phyloP scores from a whole-genome alignment of 441 rosid genomes.

The Brassica balearica region DNA sequence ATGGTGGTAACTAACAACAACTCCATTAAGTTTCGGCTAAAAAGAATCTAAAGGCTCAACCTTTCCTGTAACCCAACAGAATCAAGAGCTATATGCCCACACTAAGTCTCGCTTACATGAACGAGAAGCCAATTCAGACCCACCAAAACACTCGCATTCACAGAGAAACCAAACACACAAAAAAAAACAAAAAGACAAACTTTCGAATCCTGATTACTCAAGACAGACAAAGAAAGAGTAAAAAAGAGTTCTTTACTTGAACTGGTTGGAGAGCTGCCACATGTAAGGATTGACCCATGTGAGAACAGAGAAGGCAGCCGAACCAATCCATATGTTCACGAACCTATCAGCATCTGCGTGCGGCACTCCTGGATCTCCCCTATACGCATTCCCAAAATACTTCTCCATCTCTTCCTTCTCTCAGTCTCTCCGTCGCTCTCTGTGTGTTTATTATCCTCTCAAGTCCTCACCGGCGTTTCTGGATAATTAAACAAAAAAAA shows the following conservation, averaged over 20 bases:
- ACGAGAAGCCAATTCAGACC: slow-evolving; percentile 11
- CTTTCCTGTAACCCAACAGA: not conserved
- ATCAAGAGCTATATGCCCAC: slow-evolving; percentile 1
- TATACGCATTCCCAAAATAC: slow-evolving; percentile 86
- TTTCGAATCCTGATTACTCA: not conserved
- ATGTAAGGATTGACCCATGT: slow-evolving; percentile 77
- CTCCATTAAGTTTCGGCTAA: not conserved
- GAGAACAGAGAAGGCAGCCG: slow-evolving; percentile 68
- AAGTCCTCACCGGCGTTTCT: slow-evolving; percentile 7
- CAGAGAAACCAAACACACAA: slow-evolving; percentile 10
- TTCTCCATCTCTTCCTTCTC: slow-evolving; percentile 65
- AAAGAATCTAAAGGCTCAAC: not conserved
- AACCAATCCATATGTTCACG: slow-evolving; percentile 84
- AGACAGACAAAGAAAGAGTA: not conserved
- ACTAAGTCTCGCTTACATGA: not conserved
- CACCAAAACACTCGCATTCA: slow-evolving; percentile 2
- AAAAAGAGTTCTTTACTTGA: slow-evolving; percentile 51
- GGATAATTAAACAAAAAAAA: slow-evolving; percentile 8
- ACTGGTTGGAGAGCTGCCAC: slow-evolving; percentile 81
- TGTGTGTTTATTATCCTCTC: not conserved
- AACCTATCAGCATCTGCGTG: slow-evolving; percentile 75
- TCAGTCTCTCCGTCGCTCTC: not conserved
- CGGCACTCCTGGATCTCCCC: slow-evolving; percentile 95
- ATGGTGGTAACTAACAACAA: not conserved
- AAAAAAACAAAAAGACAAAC: not conserved